phyloP scores from a whole-genome alignment of 2,329 filamentous ascomycete species.

The Ceratocystis cacaofunesta region DNA sequence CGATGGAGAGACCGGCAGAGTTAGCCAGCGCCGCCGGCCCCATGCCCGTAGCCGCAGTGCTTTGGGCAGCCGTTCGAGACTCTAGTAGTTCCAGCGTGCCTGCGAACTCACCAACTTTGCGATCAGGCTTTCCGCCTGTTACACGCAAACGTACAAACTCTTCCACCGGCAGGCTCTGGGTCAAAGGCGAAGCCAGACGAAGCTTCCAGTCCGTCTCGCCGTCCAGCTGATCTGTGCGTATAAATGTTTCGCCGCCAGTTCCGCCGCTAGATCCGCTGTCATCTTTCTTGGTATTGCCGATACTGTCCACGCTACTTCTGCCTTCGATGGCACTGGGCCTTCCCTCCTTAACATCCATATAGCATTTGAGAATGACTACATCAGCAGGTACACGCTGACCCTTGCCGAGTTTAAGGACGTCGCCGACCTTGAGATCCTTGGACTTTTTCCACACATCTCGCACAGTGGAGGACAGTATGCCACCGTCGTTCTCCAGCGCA shows the following conservation, averaged over 20 bases:
- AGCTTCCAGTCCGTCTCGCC: conserved; percentile 99
- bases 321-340: conserved; percentile 20
- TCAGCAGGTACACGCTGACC: conserved; percentile 90
- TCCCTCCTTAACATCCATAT: conserved; percentile 21
- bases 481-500: conserved; percentile 31
- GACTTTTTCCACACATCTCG: conserved; percentile 66
- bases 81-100: conserved; percentile 70
- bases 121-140: conserved; percentile 79
- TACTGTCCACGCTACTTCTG: conserved; percentile 19
- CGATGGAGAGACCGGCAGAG: conserved; percentile 68
- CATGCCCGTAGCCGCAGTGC: conserved; percentile 16
- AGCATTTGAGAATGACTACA: conserved; percentile 80
- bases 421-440: conserved; percentile 78
- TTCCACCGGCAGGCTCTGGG: conserved; percentile 58
- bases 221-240: conserved; percentile 90
- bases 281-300: conserved; percentile 24
- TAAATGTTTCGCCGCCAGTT: conserved; percentile 77
- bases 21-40: conserved; percentile 25
- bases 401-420: conserved; percentile 84
- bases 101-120: conserved; percentile 84
- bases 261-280: conserved; percentile 23
- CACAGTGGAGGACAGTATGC: conserved; percentile 34
- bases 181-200: conserved; percentile 69
- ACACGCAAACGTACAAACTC: conserved; percentile 59
- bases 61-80: conserved; percentile 35